A percentile compares a stretch with the other conserved stretches of the same genome.
Conservation (phyloP, 768 basidiomycete genomes). For the Podaxis sp. region DNA sequence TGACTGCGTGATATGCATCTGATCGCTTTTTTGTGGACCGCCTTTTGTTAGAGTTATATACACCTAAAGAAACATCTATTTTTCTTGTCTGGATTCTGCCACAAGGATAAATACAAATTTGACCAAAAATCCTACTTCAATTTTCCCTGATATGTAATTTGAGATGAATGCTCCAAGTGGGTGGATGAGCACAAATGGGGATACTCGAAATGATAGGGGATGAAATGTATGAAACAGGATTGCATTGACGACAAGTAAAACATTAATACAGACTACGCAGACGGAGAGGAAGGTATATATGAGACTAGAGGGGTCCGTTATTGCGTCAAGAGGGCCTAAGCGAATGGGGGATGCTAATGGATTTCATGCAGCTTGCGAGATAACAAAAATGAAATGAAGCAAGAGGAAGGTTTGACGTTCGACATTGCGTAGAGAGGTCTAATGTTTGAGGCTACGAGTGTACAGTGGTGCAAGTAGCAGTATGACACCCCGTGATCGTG, state of each 20-base stretch:
- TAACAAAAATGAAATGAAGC: not conserved
- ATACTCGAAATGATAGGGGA: not conserved
- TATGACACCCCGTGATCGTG: not conserved
- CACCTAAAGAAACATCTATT: not conserved
- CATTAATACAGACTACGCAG: not conserved
- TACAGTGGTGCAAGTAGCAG: no score
- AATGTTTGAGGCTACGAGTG: not conserved
- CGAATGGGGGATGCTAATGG: not conserved
- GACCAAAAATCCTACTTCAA: no score
- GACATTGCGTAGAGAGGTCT: not conserved
- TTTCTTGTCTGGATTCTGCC: not conserved
- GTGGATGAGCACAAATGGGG: not conserved
- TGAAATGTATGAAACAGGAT: slow-evolving; percentile 1
- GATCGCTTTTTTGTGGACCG: not conserved
- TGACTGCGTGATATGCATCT: slow-evolving; percentile 3
- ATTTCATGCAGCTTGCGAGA: no score
- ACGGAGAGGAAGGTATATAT: not conserved
- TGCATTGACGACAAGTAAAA: not conserved
- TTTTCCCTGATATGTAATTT: no score
- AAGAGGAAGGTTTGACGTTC: not conserved
- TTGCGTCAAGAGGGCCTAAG: not conserved
- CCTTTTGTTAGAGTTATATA: slow-evolving; percentile 9
- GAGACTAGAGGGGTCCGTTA: not conserved
- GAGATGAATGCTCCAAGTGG: no score
- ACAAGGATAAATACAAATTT: no score